Conservation (phyloP, 225 moss, liverwort and hornwort species). For the Climacium dendroides region DNA sequence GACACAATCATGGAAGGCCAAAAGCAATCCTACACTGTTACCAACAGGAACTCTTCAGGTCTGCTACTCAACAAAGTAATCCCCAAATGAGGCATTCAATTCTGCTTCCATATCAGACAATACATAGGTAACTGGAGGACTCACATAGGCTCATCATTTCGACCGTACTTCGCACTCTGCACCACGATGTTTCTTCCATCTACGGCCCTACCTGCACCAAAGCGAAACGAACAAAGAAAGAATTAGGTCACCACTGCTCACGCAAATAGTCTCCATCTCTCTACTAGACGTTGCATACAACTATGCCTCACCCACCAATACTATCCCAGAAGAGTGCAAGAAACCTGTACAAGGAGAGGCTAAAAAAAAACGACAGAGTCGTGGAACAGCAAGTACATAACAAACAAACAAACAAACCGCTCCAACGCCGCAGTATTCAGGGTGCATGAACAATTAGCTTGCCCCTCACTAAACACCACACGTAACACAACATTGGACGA, state of each 20-base stretch:
- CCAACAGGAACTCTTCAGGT: background rate
- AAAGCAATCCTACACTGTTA: background rate
- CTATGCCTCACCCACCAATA: conserved; percentile 53
- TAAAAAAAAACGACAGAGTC: background rate
- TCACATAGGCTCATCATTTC: conserved; percentile 48
- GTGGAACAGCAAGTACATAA: background rate
- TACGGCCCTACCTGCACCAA: conserved; percentile 29
- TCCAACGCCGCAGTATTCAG: background rate
- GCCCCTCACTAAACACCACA: background rate
- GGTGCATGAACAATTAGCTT: background rate
- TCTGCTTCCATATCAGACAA: background rate
- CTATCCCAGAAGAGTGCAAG: conserved; percentile 34
- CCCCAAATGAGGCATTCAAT: background rate
- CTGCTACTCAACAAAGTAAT: background rate
- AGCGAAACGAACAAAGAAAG: background rate
- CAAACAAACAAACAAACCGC: background rate
- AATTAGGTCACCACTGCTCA: background rate
- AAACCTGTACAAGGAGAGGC: background rate
- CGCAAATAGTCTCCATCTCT: conserved; percentile 42
- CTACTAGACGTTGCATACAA: conserved; percentile 42
- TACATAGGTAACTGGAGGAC: background rate
- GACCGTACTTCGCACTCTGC: conserved; percentile 47
- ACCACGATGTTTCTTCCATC: conserved; percentile 50
- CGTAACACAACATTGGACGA: background rate
- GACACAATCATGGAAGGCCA: background rate